A percentile compares a stretch with the other conserved stretches of the same genome.
Evolutionary conservation across 2,329 filamentous ascomycete species (phyloP).

Genomic region (Pseudogymnoascus sp.): DNA sequence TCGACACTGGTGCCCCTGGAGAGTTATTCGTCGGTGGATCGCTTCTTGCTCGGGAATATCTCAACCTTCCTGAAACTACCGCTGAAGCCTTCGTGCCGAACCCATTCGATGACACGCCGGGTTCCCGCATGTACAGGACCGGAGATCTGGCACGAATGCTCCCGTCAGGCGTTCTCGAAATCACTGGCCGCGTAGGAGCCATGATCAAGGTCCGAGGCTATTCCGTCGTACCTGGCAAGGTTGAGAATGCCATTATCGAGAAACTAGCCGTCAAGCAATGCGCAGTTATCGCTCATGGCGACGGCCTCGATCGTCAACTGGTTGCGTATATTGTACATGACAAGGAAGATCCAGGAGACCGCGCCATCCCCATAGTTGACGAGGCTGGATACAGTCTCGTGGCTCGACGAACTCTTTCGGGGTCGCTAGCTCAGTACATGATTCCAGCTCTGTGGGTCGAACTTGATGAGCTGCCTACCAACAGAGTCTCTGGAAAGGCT

Average conservation of each 20-base stretch:
- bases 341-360: conserved; percentile 46
- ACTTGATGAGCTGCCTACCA: conserved; percentile 61
- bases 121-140: conserved; percentile 69
- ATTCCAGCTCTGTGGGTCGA: conserved; percentile 71
- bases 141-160: conserved; percentile 80
- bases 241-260: conserved; percentile 59
- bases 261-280: conserved; percentile 63
- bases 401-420: conserved; percentile 54
- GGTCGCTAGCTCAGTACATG: conserved; percentile 73
- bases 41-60: conserved; percentile 65
- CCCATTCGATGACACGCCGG: conserved; percentile 49
- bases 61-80: conserved; percentile 72
- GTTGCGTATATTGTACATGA: conserved; percentile 71
- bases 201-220: conserved; percentile 87
- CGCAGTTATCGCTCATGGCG: conserved; percentile 64
- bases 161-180: conserved; percentile 72
- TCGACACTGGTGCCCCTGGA: conserved; percentile 53
- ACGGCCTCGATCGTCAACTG: conserved; percentile 65
- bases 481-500: conserved; percentile 71
- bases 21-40: conserved; percentile 71
- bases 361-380: conserved; percentile 57
- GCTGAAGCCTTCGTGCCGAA: conserved; percentile 62
- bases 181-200: conserved; percentile 77
- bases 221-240: conserved; percentile 73
- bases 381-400: conserved; percentile 62